phyloP scores from a whole-genome alignment of 768 basidiomycete species.

The Wakefieldia striispora region DNA sequence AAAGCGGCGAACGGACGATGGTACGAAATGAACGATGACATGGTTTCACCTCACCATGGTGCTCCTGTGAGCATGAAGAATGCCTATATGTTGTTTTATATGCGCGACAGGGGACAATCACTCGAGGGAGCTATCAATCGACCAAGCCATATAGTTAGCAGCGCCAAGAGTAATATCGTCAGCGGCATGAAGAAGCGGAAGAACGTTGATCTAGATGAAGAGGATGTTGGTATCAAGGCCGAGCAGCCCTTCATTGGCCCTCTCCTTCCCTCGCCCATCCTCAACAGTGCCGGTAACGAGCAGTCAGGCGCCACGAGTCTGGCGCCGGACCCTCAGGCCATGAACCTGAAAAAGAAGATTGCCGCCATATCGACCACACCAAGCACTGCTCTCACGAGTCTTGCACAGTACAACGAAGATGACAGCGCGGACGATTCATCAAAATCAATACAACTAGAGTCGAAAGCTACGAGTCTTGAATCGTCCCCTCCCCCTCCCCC shows the following conservation, averaged over 20 bases:
- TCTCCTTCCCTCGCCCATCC: constrained; percentile 49
- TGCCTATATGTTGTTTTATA: constrained; percentile 94
- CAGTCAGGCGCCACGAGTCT: constrained; percentile 14
- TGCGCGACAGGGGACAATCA: constrained; percentile 74
- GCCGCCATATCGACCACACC: constrained; percentile 34
- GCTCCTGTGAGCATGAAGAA: constrained; percentile 64
- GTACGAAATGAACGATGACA: constrained; percentile 95
- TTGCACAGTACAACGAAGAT: constrained; percentile 43
- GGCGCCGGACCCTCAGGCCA: constrained; percentile 51
- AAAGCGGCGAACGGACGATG: constrained; percentile 68
- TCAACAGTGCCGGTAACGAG: constrained; percentile 14
- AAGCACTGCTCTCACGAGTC: constrained; percentile 36
- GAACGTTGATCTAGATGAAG: constrained; percentile 44
- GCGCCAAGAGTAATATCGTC: constrained; percentile 39
- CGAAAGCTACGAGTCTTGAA: constrained; percentile 20
- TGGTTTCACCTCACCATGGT: constrained; percentile 44
- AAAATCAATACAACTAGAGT: constrained; percentile 14
- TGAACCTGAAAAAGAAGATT: constrained; percentile 52
- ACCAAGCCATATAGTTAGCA: constrained; percentile 15
- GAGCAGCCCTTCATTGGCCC: constrained; percentile 63
- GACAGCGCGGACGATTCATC: constrained; percentile 31
- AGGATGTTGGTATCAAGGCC: constrained; percentile 50
- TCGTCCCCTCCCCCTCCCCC: constrained; percentile 33
- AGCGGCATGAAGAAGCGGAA: constrained; percentile 49
- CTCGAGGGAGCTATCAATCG: constrained; percentile 57